phyloP scores from a whole-genome alignment of 768 basidiomycete genomes.

The Neoboletus subvelutipes region DNA sequence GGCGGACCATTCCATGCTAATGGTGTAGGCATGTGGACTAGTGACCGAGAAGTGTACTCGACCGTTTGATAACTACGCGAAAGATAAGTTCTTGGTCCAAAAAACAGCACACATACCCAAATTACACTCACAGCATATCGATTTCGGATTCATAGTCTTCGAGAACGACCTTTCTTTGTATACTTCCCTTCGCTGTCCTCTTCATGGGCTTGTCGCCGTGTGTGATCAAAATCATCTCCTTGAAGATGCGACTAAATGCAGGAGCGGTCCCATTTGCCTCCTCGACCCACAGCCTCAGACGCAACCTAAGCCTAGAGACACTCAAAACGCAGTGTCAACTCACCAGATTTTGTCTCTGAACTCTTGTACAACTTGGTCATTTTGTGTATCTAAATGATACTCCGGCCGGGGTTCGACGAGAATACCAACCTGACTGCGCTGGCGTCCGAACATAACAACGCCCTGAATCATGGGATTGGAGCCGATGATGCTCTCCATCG shows the following conservation, averaged over 20 bases:
- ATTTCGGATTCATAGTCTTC: slow-evolving; percentile 30
- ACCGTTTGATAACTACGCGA: slow-evolving; percentile 3
- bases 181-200: slow-evolving; percentile 35
- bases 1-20: neutral
- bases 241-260: slow-evolving; percentile 38
- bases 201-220: slow-evolving; percentile 39
- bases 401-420: slow-evolving; percentile 28
- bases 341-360: slow-evolving; percentile 27
- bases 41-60: neutral
- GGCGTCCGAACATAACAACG: slow-evolving; percentile 33
- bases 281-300: slow-evolving; percentile 37
- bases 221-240: slow-evolving; percentile 44
- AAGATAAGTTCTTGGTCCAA: neutral
- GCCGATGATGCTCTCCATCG: slow-evolving; percentile 25
- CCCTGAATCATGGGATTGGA: slow-evolving; percentile 21
- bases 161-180: slow-evolving; percentile 16
- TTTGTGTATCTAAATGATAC: slow-evolving; percentile 6
- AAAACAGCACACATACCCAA: neutral
- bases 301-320: neutral
- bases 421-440: slow-evolving; percentile 29
- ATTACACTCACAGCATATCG: slow-evolving; percentile 16
- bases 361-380: slow-evolving; percentile 3
- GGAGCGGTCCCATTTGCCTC: slow-evolving; percentile 41
- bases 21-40: neutral
- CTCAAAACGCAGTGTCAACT: neutral